Evolutionary conservation across 306 rosid genomes (phyloP).

Genomic region (peach (Prunus persica)): Prunus_persica_NCBIv2 NC_034014.1:3680501-3681000

Average conservation of each 20-base stretch:
- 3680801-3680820: conserved; percentile 7
- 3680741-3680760: not conserved
- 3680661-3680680: not conserved
- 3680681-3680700: conserved; percentile 6
- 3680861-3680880: conserved; percentile 6
- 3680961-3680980: conserved; percentile 26
- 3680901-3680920: conserved; percentile 33
- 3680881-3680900: not conserved
- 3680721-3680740: not conserved
- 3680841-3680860: not conserved
- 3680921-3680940: conserved; percentile 73
- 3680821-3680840: not conserved
- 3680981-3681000: conserved; percentile 8
- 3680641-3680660: not conserved
- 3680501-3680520: too few species aligned
- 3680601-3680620: not conserved
- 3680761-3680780: too few species aligned
- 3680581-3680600: not conserved
- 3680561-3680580: not conserved
- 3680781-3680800: not conserved
- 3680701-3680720: not conserved
- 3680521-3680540: too few species aligned
- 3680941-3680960: conserved; percentile 22
- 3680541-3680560: too few species aligned
- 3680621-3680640: not conserved